Percentiles rank a stretch among this genome's conserved stretches.
These are phyloP conservation scores for Lecanoromycetidae sp. DNA, from an alignment of 2,329 filamentous ascomycete genomes.

Conservation along the genomic window DNA sequence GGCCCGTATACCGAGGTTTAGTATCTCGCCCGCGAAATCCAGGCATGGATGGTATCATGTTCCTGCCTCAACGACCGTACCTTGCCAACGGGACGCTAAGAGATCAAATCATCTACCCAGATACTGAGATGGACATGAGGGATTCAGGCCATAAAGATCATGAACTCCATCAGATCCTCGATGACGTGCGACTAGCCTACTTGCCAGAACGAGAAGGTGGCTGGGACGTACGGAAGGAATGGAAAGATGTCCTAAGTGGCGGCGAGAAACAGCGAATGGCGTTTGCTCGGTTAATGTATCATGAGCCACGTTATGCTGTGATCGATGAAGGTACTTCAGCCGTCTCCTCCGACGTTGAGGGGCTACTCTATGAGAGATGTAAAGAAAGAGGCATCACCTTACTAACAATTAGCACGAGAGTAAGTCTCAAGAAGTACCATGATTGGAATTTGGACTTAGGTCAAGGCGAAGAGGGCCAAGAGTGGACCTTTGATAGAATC, in stretches of 20 bases:
- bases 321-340: conserved; percentile 93
- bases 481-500: conserved; percentile 88
- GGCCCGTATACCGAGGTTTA: conserved; percentile 90
- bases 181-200: conserved; percentile 77
- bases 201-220: conserved; percentile 84
- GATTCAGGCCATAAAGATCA: conserved; percentile 64
- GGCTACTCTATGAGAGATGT: conserved; percentile 79
- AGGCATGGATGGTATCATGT: conserved; percentile 92
- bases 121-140: conserved; percentile 88
- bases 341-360: conserved; percentile 88
- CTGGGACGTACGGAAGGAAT: conserved; percentile 93
- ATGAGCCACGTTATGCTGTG: conserved; percentile 88
- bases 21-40: conserved; percentile 72
- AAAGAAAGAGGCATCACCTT: conserved; percentile 91
- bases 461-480: conserved; percentile 64
- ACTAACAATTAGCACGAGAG: conserved; percentile 90
- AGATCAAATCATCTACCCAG: conserved; percentile 95
- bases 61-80: conserved; percentile 87
- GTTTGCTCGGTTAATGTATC: conserved; percentile 80
- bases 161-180: conserved; percentile 65
- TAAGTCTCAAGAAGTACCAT: conserved; percentile 91
- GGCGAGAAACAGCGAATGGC: conserved; percentile 95
- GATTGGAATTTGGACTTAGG: conserved; percentile 81
- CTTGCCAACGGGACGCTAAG: conserved; percentile 82
- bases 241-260: conserved; percentile 95